phyloP scores from a whole-genome alignment of 1,284 basidiomycete genomes.

The Cystobasidium pallidum region DNA sequence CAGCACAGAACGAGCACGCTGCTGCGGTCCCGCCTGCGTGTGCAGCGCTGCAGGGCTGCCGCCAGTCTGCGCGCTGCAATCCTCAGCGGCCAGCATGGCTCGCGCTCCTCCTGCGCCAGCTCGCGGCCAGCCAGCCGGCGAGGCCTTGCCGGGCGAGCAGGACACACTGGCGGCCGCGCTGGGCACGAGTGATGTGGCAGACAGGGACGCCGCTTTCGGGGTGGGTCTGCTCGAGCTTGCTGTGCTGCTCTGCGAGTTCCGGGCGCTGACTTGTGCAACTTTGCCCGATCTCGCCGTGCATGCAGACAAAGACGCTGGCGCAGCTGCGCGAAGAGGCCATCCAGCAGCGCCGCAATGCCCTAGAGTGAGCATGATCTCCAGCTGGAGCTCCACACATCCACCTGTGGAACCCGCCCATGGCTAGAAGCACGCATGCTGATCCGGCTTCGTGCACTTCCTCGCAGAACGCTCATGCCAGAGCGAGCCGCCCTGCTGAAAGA shows the following conservation, averaged over 20 bases:
- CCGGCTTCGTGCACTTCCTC: too few relatives aligned
- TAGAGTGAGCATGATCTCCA: slow-evolving; percentile 2
- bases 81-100: slow-evolving; percentile 5
- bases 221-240: slow-evolving; percentile 58
- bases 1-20: too few relatives aligned
- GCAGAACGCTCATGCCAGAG: slow-evolving; percentile 35
- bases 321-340: slow-evolving; percentile 34
- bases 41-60: too few relatives aligned
- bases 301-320: slow-evolving; percentile 42
- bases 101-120: slow-evolving; percentile 30
- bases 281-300: slow-evolving; percentile 1
- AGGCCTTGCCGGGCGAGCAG: slow-evolving; percentile 2
- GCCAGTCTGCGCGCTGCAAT: too few relatives aligned
- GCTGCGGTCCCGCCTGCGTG: not conserved
- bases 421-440: too few relatives aligned
- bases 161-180: slow-evolving; percentile 8
- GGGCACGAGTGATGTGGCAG: slow-evolving; percentile 9
- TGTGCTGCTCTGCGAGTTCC: slow-evolving; percentile 64
- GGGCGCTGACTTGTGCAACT: slow-evolving; percentile 53
- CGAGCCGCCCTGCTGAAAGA: slow-evolving; percentile 44
- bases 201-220: slow-evolving; percentile 40
- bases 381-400: not conserved
- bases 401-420: not conserved
- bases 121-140: slow-evolving; percentile 1
- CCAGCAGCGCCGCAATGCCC: slow-evolving; percentile 27